Evolutionary conservation across 768 basidiomycete genomes (phyloP), one percentile per base, ranked within the genome.

Genomic region (Podaxis mareebaensis): DNA sequence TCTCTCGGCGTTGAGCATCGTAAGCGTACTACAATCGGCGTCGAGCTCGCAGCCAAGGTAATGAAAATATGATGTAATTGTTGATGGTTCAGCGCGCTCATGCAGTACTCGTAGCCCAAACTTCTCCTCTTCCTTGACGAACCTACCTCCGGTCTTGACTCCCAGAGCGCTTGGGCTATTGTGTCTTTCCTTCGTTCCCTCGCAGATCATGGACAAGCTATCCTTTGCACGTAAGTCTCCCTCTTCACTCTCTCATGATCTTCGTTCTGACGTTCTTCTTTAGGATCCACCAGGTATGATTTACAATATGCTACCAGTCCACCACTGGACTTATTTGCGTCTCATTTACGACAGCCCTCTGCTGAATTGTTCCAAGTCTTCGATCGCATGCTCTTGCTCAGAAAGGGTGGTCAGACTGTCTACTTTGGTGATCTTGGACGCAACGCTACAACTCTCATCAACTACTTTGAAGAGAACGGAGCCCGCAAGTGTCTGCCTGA

Each of bases 41-140:
- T 95, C 49, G 93, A 95, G 72, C 80, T 96, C 12, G 93, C 92
- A 46, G 92, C 93, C 22, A 95, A 93, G 74, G 86, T 93, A 71
- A 33, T 10, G 33, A 33, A 33, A 33, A 62, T 59, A n/a, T 39
- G 7, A 54, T 24, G 22, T 38, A 22, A 3, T 44, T 22, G 2
- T 3, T 17, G 15, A 12, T 15, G 22, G 46, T 49, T 53, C 13
- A 24, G 2, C 4, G n/a, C 36, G 26, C 26, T 40, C 5, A 36
- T n/a, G 17, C 11, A 1, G 15, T 67, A 73, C 71, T 75, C 67
- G 7, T 61, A 87, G 86, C 94, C 93, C 0, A 86, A 86, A 70
- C 78, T 95, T 0, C 79, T 96, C 0, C 81, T 96, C 20, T 96
- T 96, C 82, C 77, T 95, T 57, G 94, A 95, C 70, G 93, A 96